Evolutionary conservation across 306 rosid species (phyloP).

Genomic region (Fagus sylvatica): DNA sequence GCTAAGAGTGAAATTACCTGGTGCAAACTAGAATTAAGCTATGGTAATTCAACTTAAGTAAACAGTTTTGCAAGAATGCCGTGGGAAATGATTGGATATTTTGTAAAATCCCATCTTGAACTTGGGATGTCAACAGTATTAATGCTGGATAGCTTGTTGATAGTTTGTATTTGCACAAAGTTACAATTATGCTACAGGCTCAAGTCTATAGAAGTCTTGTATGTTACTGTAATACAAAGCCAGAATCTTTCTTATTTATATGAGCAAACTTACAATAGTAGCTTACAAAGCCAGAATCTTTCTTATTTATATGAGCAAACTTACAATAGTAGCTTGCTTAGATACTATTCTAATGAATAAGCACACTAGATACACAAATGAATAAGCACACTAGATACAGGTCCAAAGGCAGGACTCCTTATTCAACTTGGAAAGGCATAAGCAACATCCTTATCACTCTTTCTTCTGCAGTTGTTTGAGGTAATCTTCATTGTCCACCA

Average conservation of each 20-base stretch:
- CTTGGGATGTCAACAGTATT: not conserved
- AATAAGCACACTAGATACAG: not conserved
- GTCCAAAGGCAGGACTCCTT: not conserved
- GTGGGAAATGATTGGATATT: not conserved
- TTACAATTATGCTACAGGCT: not conserved
- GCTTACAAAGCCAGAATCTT: not conserved
- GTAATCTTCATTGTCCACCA: constrained; percentile 86
- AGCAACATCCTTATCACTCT: not conserved
- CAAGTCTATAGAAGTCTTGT: not conserved
- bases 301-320: not conserved
- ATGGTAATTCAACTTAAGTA: not conserved
- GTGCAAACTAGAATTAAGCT: constrained; percentile 9
- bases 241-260: not conserved
- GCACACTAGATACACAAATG: not conserved
- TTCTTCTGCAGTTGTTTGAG: constrained; percentile 66
- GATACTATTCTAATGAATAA: not conserved
- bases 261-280: not conserved
- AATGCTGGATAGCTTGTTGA: not conserved
- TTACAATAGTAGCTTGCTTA: not conserved
- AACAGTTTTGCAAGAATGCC: not conserved
- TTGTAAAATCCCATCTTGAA: not conserved
- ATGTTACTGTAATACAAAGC: not conserved
- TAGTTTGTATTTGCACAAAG: not conserved
- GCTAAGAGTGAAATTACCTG: constrained; percentile 31
- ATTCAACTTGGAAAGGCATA: not conserved